Percentiles rank a stretch among this genome's conserved stretches.
Conservation (phyloP, 805 yeast species). For the Saccharomycopsis sp. region DNA sequence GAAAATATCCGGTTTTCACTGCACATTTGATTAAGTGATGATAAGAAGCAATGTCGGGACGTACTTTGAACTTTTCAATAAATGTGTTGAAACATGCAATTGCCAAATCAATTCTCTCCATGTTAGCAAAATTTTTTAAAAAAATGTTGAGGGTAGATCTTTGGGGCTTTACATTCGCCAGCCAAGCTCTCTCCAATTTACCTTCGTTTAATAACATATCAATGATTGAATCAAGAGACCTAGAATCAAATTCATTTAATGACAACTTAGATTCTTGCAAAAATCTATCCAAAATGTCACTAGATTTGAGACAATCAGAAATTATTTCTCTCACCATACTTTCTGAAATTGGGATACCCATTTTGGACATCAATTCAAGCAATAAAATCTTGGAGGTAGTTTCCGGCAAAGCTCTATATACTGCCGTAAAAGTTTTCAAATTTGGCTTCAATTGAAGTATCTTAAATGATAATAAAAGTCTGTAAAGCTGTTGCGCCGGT, state of each 20-base stretch:
- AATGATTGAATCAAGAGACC: constrained; percentile 25
- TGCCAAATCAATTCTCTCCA: constrained; percentile 32
- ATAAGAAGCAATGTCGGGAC: constrained; percentile 30
- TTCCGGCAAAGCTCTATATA: constrained; percentile 30
- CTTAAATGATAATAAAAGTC: constrained; percentile 11
- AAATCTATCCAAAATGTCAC: constrained; percentile 25
- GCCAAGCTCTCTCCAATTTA: constrained; percentile 28
- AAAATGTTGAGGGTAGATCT: constrained; percentile 28
- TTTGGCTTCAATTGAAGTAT: constrained; percentile 28
- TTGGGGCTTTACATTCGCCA: constrained; percentile 23
- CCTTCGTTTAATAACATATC: constrained; percentile 26
- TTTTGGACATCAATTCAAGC: constrained; percentile 28
- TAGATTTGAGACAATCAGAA: constrained; percentile 22
- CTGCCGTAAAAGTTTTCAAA: constrained; percentile 32
- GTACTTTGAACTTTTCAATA: constrained; percentile 23
- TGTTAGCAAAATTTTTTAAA: constrained; percentile 27
- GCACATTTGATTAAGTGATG: constrained; percentile 31
- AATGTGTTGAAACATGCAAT: constrained; percentile 31
- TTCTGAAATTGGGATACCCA: constrained; percentile 29
- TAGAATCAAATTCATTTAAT: constrained; percentile 8
- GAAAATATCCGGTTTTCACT: constrained; percentile 29
- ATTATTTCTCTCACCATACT: constrained; percentile 27
- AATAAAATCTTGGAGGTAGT: constrained; percentile 29
- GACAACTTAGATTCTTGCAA: constrained; percentile 13
- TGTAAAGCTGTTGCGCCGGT: constrained; percentile 2